Conservation (phyloP, 768 basidiomycete species). For the Suillus placidus region DNA sequence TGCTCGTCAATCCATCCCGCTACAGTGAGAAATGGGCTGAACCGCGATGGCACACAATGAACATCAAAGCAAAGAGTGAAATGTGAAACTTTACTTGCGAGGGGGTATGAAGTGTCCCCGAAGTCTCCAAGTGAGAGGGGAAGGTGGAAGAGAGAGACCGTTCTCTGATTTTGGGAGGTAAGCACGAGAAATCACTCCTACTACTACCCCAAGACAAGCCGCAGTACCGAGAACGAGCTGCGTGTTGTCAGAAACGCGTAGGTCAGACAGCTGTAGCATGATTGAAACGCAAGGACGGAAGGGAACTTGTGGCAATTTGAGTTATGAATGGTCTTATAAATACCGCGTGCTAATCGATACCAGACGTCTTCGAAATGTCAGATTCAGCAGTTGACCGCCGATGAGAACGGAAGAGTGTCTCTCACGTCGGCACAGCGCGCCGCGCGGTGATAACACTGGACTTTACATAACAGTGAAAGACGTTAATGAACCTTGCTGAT, state of each 20-base stretch:
- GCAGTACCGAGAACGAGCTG: background rate
- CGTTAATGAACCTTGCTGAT: background rate
- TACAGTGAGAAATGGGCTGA: constrained; percentile 1
- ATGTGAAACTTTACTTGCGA: background rate
- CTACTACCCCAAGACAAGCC: background rate
- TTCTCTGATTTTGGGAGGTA: background rate
- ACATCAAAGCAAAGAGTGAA: background rate
- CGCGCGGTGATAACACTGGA: background rate
- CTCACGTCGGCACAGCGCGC: background rate
- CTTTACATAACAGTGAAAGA: background rate
- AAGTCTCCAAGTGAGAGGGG: background rate
- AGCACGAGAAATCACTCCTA: background rate
- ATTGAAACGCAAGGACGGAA: background rate
- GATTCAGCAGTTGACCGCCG: background rate
- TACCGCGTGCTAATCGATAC: background rate
- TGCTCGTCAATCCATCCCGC: background rate
- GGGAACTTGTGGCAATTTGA: background rate
- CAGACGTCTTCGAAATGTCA: background rate
- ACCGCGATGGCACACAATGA: background rate
- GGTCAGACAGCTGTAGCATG: background rate
- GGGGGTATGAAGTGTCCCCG: background rate
- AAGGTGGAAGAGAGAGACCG: background rate
- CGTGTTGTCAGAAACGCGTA: background rate
- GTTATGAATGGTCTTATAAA: background rate
- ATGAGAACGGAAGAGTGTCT: background rate